Evolutionary conservation across 176 grass and related monocot genomes (phyloP).

Genomic region (Calamus simplicifolius): DNA sequence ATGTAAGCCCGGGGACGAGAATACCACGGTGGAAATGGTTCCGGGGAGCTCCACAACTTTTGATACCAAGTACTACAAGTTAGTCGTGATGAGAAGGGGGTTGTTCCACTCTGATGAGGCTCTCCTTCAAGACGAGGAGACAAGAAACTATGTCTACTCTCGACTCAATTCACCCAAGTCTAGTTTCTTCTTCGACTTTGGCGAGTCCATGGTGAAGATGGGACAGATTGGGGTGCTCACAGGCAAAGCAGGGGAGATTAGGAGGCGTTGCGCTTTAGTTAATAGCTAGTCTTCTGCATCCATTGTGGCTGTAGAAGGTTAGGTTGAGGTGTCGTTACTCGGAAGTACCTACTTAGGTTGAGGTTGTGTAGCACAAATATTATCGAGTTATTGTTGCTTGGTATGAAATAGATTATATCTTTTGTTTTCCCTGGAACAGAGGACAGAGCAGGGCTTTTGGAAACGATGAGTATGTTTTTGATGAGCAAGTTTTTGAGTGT

Average conservation of each 20-base stretch:
- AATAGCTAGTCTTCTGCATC: no score
- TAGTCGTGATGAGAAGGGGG: conserved; percentile 32
- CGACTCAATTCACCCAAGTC: conserved; percentile 12
- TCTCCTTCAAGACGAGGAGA: conserved; percentile 44
- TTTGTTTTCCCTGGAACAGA: no score
- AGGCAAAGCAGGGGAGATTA: conserved; percentile 44
- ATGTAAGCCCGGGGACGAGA: conserved; percentile 22
- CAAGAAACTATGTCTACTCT: conserved; percentile 26
- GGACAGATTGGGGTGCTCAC: conserved; percentile 36
- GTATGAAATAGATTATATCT: no score
- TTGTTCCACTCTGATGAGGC: conserved; percentile 69
- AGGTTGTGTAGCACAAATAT: no score
- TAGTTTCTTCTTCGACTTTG: conserved; percentile 58
- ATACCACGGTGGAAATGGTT: conserved; percentile 53
- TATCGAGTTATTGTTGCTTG: no score
- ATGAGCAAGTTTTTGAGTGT: no score
- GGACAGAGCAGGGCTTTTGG: no score
- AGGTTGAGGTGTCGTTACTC: no score
- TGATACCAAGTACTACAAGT: conserved; percentile 46
- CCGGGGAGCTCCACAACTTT: conserved; percentile 57
- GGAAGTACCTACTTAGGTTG: no score
- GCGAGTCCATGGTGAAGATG: conserved; percentile 38
- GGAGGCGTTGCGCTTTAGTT: conserved; percentile 15
- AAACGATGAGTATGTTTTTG: no score
- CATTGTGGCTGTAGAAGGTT: no score